Percentiles rank a stretch among this genome's conserved stretches.
phyloP scores from a whole-genome alignment of 2,329 filamentous ascomycete species.

The Aspergillus sp. region DNA sequence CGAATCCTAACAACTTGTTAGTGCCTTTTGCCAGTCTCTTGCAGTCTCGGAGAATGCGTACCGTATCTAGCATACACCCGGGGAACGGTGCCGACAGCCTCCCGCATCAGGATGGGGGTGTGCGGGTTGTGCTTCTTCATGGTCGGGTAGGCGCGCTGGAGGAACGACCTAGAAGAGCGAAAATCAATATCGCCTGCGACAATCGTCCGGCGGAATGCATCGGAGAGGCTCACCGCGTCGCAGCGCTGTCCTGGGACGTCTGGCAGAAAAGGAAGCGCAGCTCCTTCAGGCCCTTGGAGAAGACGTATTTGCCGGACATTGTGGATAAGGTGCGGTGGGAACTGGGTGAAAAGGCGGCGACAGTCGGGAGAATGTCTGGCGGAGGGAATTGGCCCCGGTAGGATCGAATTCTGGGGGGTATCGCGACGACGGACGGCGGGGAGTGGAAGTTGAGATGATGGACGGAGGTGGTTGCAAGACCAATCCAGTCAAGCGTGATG shows the following conservation, averaged over 20 bases:
- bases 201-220: background rate
- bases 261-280: constrained; percentile 97
- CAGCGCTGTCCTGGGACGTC: constrained; percentile 83
- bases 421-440: constrained; percentile 7
- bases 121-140: constrained; percentile 99
- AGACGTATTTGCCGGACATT: constrained; percentile 94
- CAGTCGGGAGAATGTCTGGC: background rate
- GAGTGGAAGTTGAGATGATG: constrained; percentile 4
- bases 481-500: constrained; percentile 26
- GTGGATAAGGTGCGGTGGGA: constrained; percentile 13
- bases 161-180: constrained; percentile 66
- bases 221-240: constrained; percentile 69
- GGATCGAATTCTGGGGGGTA: constrained; percentile 3
- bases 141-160: constrained; percentile 86
- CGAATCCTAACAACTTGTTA: constrained; percentile 51
- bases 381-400: constrained; percentile 3
- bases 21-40: constrained; percentile 15
- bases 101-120: constrained; percentile 90
- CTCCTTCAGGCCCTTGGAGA: constrained; percentile 85
- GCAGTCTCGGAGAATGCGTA: constrained; percentile 43
- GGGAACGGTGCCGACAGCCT: constrained; percentile 80
- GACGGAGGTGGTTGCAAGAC: constrained; percentile 11
- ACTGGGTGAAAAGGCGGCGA: constrained; percentile 1
- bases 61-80: constrained; percentile 91
- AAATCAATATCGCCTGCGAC: background rate